These are phyloP conservation scores for Yamadazyma mexicana DNA, from an alignment of 1,139 yeast genomes.

Conservation along the genomic window DNA sequence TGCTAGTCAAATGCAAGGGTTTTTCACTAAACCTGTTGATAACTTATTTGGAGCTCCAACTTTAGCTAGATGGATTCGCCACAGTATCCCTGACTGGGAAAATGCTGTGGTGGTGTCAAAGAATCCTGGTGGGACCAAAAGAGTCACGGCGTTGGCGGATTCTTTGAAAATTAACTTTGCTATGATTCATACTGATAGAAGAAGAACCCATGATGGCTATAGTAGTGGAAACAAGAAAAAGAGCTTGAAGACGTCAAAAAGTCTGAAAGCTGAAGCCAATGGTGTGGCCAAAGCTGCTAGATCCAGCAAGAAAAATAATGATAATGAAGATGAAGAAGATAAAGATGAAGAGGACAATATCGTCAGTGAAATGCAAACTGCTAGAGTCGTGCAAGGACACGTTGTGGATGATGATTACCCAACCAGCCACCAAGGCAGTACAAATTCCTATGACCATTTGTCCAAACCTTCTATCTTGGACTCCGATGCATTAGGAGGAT, in stretches of 20 bases:
- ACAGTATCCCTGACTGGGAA: constrained; percentile 78
- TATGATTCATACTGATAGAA: constrained; percentile 97
- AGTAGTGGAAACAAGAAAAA: constrained; percentile 36
- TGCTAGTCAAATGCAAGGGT: constrained; percentile 99
- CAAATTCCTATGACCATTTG: constrained; percentile 12
- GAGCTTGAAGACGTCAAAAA: constrained; percentile 25
- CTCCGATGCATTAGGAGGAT: constrained; percentile 71
- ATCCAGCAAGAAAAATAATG: not conserved
- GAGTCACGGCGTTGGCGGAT: constrained; percentile 97
- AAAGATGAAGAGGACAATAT: constrained; percentile 67
- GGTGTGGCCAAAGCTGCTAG: constrained; percentile 26
- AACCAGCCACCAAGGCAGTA: constrained; percentile 1
- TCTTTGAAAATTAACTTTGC: constrained; percentile 94
- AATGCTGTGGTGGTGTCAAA: constrained; percentile 88
- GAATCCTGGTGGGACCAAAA: constrained; percentile 97
- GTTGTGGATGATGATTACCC: constrained; percentile 87
- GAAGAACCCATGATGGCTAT: constrained; percentile 79
- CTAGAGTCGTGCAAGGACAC: constrained; percentile 94
- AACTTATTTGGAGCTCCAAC: constrained; percentile 96
- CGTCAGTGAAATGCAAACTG: constrained; percentile 88
- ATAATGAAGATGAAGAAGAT: constrained; percentile 28
- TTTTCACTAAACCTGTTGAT: constrained; percentile 95
- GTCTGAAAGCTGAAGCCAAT: constrained; percentile 25
- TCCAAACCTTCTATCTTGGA: constrained; percentile 21
- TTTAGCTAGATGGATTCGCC: constrained; percentile 93